phyloP scores from a whole-genome alignment of 192 early-diverging fungal genomes.

The Coemansia sp. region DNA sequence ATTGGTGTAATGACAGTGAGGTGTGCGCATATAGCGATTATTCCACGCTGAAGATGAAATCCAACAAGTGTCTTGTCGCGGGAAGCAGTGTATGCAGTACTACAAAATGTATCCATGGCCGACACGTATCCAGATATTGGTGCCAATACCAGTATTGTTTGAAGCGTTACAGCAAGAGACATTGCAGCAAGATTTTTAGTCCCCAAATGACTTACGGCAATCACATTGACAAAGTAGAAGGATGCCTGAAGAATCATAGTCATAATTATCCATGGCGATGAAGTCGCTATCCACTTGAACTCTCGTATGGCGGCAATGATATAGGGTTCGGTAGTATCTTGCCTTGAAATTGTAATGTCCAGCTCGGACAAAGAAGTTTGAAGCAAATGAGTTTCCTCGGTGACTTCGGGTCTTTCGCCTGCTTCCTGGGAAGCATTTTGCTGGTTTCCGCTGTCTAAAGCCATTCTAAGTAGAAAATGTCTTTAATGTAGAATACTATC shows the following conservation, averaged over 20 bases:
- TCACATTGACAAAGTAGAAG: conserved; percentile 64
- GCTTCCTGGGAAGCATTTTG: too few relatives aligned
- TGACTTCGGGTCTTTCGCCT: too few relatives aligned
- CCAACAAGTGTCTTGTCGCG: conserved; percentile 41
- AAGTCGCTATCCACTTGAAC: conserved; percentile 30
- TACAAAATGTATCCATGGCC: conserved; percentile 35
- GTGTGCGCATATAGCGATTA: conserved; percentile 18
- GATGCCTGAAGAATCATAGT: conserved; percentile 59
- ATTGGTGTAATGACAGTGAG: conserved; percentile 10
- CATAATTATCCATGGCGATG: conserved; percentile 28
- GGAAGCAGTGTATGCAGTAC: conserved; percentile 24
- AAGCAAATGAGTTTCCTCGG: conserved; percentile 30
- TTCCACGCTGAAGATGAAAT: conserved; percentile 34
- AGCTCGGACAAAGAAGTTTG: conserved; percentile 34
- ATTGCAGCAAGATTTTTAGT: conserved; percentile 63
- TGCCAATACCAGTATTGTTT: conserved; percentile 24
- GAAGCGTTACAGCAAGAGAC: conserved; percentile 62
- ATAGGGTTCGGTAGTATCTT: conserved; percentile 35
- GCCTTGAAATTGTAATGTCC: conserved; percentile 30
- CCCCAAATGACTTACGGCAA: conserved; percentile 65
- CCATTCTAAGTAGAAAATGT: too few relatives aligned
- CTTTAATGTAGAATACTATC: too few relatives aligned
- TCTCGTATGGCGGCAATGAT: conserved; percentile 22
- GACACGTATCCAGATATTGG: conserved; percentile 64
- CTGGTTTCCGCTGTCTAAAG: too few relatives aligned